Base-by-base conservation (phyloP, 495 filamentous ascomycete species). In the Hyaloscypha hepaticicola region DNA sequence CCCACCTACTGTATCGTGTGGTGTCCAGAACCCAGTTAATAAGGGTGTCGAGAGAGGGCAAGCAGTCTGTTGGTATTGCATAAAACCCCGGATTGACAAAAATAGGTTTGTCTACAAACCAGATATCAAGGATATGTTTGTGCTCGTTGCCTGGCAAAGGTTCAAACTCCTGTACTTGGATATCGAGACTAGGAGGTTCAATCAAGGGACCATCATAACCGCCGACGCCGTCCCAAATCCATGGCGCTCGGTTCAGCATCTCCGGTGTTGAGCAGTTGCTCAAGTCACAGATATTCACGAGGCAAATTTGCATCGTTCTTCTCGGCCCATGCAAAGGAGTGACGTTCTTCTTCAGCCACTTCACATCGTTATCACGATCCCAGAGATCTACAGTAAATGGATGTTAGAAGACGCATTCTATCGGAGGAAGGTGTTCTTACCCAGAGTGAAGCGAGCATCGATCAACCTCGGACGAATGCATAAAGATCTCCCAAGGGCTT, bases 371-470 rank as follows among this genome's bases (percentile, higher is more conserved):
- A 5, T 49, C 2, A 9, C n/a, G 51, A 28, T 48, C 24, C 61
- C 61, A 64, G 29, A 64, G 51, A n/a, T n/a, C n/a, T n/a, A n/a
- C n/a, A n/a, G n/a, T n/a, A n/a, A n/a, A n/a, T n/a, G n/a, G n/a
- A n/a, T n/a, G n/a, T 4, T 19, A n/a, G 11, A 29, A 25, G 11
- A 25, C 48, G 7, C 19, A 9, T 24, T 25, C 9, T 16, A 7
- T 16, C 27, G 1, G 5, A 7, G 33, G 28, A 21, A 41, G 33
- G 8, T 33, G 8, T 7, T 11, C 8, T 19, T 45, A 64, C 61
- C 61, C 6, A 22, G 12, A 5, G 52, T 49, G 24, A 64, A 64
- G 5, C 61, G 61, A 57, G 49, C 52, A 21, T 57, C 51, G 11
- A 31, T 19, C 2, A 57, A 27, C 26, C 24, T 64, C 33, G 56